Evolutionary conservation across 75 land plant genomes (phyloP), one percentile per base, ranked within the genome.

Genomic region (Ceratopteris richardii): DNA sequence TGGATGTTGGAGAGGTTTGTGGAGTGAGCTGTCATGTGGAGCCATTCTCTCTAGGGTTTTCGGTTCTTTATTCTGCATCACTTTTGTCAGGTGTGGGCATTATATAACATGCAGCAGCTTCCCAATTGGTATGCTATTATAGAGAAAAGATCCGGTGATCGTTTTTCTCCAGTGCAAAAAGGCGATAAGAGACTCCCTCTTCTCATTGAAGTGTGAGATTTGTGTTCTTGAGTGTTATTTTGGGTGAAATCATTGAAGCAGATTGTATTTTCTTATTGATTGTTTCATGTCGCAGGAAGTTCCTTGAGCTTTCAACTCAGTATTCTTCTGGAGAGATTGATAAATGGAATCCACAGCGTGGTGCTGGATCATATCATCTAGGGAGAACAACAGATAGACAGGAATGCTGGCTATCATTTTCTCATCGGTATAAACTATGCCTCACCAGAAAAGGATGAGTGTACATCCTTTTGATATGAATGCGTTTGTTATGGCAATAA

Each of bases 91-190:
- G 43, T 71, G 12, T 71, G 74, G 74, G 67, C 74, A 28, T 22
- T 71, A 43, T 71, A 71, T 33, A 71, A 71, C 39, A 30, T 37
- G 27, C 60, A 56, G 3, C 42, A 51, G 28, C 67, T 50, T 33
- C 74, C 74, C 12, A 69, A 57, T 51, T 71, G 74, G 74, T 71
- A 71, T 58, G 74, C 74, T 24, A 53, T 57, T 24, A 65, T 71
- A 19, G 14, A 56, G 33, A 44, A 29, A 42, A 56, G 68, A 20
- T 33, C 43, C 36, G 74, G 74, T n/a, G 68, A 56, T 43, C 33
- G 72, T 21, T 62, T 56, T 52, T 31, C 58, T 24, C 43, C 20
- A 26, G 18, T 22, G 56, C 24, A 24, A 5, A 54, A 37, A 42
- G 56, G 48, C 48, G 17, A 2, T 20, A 46, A 69, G 51, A 69